Evolutionary conservation across 352 stramenopile genomes (phyloP).

Genomic region (Peronosclerospora sorghi): DNA sequence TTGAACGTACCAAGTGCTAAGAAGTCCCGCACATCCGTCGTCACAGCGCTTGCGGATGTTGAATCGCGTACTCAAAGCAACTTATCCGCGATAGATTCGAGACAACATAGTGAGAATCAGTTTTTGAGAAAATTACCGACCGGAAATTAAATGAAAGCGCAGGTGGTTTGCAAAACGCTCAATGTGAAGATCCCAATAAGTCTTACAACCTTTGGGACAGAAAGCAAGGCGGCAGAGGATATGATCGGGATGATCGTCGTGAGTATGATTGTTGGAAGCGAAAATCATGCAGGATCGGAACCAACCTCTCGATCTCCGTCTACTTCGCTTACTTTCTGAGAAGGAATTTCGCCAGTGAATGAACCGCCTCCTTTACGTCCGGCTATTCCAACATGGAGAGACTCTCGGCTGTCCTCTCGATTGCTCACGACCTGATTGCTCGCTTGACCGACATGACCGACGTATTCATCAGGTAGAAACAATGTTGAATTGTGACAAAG

Average conservation of each 20-base stretch:
- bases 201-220: slow-evolving; percentile 8
- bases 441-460: too few relatives aligned
- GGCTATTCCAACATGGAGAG: too few relatives aligned
- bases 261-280: slow-evolving; percentile 2
- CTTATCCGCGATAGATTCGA: slow-evolving; percentile 7
- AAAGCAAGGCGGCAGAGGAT: slow-evolving; percentile 6
- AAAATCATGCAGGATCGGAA: background rate
- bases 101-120: slow-evolving; percentile 6
- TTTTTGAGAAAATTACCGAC: slow-evolving; percentile 5
- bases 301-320: slow-evolving; percentile 6
- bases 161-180: slow-evolving; percentile 4
- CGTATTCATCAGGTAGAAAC: too few relatives aligned
- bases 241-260: slow-evolving; percentile 8
- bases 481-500: too few relatives aligned
- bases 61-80: slow-evolving; percentile 3
- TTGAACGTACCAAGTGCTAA: slow-evolving; percentile 6
- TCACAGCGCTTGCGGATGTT: background rate
- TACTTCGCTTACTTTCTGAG: slow-evolving; percentile 21
- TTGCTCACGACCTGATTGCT: too few relatives aligned
- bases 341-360: slow-evolving; percentile 51
- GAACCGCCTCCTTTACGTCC: too few relatives aligned
- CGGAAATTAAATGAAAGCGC: slow-evolving; percentile 1
- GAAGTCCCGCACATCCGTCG: slow-evolving; percentile 11
- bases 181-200: slow-evolving; percentile 4
- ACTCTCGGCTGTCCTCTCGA: too few relatives aligned